phyloP scores from a whole-genome alignment of 345 rosid genomes.

The Brassica napus region DNA sequence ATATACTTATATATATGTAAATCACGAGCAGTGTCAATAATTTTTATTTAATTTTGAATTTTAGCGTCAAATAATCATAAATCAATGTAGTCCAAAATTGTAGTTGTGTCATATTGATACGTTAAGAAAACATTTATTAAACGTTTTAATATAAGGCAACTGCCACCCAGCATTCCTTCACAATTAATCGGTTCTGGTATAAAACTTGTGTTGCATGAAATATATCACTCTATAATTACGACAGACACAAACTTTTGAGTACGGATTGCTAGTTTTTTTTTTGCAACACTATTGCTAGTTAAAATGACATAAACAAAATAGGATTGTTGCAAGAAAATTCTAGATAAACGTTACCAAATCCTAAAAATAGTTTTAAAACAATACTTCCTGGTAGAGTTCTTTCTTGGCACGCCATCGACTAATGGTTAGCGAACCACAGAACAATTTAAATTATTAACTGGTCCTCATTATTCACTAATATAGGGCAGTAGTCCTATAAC shows the following conservation, averaged over 20 bases:
- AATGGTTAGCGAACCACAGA: neutral
- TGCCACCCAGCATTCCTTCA: neutral
- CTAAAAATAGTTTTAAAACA: constrained; percentile 13
- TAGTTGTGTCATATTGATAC: neutral
- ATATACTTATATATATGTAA: neutral
- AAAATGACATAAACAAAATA: constrained; percentile 2
- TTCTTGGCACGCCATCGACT: constrained; percentile 32
- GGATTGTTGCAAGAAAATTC: constrained; percentile 23
- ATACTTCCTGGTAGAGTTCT: constrained; percentile 15
- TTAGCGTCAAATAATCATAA: neutral
- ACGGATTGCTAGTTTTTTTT: neutral
- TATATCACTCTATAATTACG: neutral
- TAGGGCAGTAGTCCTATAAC: neutral
- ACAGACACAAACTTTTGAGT: neutral
- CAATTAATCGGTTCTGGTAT: constrained; percentile 1
- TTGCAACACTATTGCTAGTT: too few species aligned
- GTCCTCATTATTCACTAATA: neutral
- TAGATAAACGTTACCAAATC: constrained; percentile 32
- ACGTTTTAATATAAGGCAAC: constrained; percentile 1
- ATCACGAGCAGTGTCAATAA: constrained; percentile 5
- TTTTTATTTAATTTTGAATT: neutral
- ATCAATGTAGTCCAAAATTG: neutral
- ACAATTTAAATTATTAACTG: neutral
- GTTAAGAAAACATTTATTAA: neutral
- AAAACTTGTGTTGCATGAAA: neutral